These are phyloP conservation scores for Penicillium brasilianum DNA, from an alignment of 2,329 filamentous ascomycete genomes.

Conservation along the genomic window DNA sequence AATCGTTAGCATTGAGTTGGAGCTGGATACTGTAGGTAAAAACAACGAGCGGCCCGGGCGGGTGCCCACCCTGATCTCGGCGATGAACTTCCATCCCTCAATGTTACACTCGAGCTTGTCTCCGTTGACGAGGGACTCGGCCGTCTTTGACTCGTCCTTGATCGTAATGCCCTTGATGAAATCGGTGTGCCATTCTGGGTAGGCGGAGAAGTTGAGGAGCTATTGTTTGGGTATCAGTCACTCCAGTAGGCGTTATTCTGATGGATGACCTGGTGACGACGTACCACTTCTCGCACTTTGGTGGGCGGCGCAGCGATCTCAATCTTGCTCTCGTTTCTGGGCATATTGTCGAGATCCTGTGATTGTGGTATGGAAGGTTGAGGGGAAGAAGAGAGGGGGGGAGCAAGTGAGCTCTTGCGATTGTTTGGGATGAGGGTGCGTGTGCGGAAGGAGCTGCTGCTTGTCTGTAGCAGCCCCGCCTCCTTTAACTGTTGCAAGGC, in stretches of 20 bases:
- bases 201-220: slow-evolving; percentile 34
- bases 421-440: slow-evolving; percentile 7
- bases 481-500: no score
- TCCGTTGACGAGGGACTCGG: slow-evolving; percentile 15
- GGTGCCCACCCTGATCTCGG: slow-evolving; percentile 15
- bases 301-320: slow-evolving; percentile 33
- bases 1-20: slow-evolving; percentile 5
- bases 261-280: background rate
- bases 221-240: slow-evolving; percentile 9
- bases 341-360: slow-evolving; percentile 19
- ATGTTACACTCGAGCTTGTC: slow-evolving; percentile 25
- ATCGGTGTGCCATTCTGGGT: slow-evolving; percentile 34
- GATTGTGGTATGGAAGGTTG: background rate
- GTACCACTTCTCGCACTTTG: slow-evolving; percentile 36
- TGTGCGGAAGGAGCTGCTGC: slow-evolving; percentile 9
- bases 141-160: slow-evolving; percentile 25
- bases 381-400: background rate
- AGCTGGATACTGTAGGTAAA: background rate
- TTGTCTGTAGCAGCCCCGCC: background rate
- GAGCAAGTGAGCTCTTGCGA: background rate
- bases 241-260: background rate
- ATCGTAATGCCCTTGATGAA: slow-evolving; percentile 30
- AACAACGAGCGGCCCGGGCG: background rate
- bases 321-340: slow-evolving; percentile 27
- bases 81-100: slow-evolving; percentile 24